Evolutionary conservation across 2,329 filamentous ascomycete species (phyloP).

Genomic region (Exophiala alcalophila): DNA sequence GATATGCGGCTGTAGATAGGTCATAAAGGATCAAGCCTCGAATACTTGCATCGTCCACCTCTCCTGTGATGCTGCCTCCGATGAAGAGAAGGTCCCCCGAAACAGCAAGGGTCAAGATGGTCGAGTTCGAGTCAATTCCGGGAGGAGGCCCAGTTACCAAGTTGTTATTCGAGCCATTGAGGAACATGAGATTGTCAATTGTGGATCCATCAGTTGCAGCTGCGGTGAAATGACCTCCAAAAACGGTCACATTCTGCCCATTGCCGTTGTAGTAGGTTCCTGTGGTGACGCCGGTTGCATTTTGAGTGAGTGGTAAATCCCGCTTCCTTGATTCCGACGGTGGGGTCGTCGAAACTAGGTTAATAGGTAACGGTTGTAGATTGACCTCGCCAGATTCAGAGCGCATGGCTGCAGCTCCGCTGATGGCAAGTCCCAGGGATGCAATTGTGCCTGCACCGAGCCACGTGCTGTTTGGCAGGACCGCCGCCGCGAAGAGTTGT

Average conservation of each 20-base stretch:
- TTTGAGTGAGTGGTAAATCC: conserved; percentile 36
- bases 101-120: conserved; percentile 68
- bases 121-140: conserved; percentile 67
- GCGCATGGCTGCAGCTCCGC: conserved; percentile 66
- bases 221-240: conserved; percentile 82
- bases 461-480: conserved; percentile 56
- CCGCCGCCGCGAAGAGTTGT: conserved; percentile 67
- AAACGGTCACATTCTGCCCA: conserved; percentile 74
- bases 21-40: conserved; percentile 79
- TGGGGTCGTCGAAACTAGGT: conserved; percentile 41
- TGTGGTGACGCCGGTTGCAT: conserved; percentile 57
- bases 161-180: conserved; percentile 70
- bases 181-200: conserved; percentile 76
- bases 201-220: conserved; percentile 64
- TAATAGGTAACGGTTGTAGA: conserved; percentile 48
- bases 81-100: conserved; percentile 70
- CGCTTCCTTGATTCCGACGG: conserved; percentile 28
- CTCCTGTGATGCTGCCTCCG: conserved; percentile 75
- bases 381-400: conserved; percentile 35
- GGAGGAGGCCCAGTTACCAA: conserved; percentile 66
- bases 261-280: conserved; percentile 73
- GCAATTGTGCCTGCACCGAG: conserved; percentile 81
- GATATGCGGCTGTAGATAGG: conserved; percentile 61
- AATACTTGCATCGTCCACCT: conserved; percentile 59
- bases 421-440: conserved; percentile 69